Conservation (phyloP, 2,329 filamentous ascomycete genomes). For the Claviceps quebecensis region DNA sequence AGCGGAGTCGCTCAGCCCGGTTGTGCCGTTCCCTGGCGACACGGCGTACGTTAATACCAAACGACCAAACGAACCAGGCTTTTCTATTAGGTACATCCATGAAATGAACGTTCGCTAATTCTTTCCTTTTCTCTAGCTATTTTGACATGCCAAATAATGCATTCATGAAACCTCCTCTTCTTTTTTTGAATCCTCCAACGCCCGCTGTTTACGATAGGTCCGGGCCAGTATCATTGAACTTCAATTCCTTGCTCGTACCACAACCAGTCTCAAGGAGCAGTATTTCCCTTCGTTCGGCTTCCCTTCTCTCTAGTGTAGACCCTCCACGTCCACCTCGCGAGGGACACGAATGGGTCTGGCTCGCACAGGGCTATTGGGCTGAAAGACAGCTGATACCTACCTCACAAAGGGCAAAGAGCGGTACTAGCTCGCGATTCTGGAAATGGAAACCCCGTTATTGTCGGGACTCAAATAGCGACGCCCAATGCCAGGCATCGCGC, state of each 20-base stretch:
- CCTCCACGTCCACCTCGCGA: slow-evolving; percentile 40
- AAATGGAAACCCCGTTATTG: slow-evolving; percentile 29
- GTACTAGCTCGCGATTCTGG: slow-evolving; percentile 22
- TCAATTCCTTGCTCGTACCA: background rate
- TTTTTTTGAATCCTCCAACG: slow-evolving; percentile 8
- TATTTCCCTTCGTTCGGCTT: slow-evolving; percentile 4
- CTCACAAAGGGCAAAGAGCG: slow-evolving; percentile 17
- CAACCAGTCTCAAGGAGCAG: background rate
- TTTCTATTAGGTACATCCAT: background rate
- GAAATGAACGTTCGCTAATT: background rate
- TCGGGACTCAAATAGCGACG: slow-evolving; percentile 21
- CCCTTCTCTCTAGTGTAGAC: slow-evolving; percentile 24
- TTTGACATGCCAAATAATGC: slow-evolving; percentile 16
- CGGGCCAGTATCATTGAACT: background rate
- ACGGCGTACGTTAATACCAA: slow-evolving; percentile 12
- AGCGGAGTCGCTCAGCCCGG: background rate
- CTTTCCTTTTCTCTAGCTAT: slow-evolving; percentile 13
- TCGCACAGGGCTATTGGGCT: slow-evolving; percentile 47
- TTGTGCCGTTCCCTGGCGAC: slow-evolving; percentile 6
- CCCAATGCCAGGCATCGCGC: slow-evolving; percentile 13
- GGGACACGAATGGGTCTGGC: slow-evolving; percentile 49
- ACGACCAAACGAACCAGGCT: background rate
- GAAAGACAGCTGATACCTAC: slow-evolving; percentile 27
- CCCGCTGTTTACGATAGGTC: slow-evolving; percentile 1
- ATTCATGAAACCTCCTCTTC: slow-evolving; percentile 7